Conservation (phyloP, 306 rosid genomes). For the Phaseolus lunatus region DNA sequence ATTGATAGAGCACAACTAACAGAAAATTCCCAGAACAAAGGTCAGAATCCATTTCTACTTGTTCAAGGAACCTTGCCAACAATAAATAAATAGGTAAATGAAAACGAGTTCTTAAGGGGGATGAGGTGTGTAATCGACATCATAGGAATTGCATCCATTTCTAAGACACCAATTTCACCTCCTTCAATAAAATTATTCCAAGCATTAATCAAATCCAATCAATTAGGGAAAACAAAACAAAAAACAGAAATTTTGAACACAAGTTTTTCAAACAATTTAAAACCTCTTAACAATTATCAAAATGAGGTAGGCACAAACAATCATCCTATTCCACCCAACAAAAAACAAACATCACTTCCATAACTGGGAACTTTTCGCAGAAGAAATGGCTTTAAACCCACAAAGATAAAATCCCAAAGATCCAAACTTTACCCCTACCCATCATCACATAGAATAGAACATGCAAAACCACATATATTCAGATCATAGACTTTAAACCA, state of each 20-base stretch:
- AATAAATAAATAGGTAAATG: background rate
- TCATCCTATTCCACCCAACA: slow-evolving; percentile 19
- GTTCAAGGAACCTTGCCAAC: slow-evolving; percentile 1
- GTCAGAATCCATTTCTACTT: slow-evolving; percentile 13
- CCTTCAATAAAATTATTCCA: slow-evolving; percentile 18
- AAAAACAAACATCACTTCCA: background rate
- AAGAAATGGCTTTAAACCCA: slow-evolving; percentile 37
- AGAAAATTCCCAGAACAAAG: slow-evolving; percentile 29
- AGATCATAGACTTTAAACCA: slow-evolving; percentile 16
- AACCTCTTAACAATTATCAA: slow-evolving; percentile 19
- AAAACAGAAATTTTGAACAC: background rate
- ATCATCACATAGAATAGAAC: slow-evolving; percentile 37
- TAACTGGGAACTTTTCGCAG: slow-evolving; percentile 17
- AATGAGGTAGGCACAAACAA: slow-evolving; percentile 4
- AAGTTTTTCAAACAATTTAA: slow-evolving; percentile 27
- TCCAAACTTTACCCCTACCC: slow-evolving; percentile 26
- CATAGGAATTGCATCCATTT: slow-evolving; percentile 27
- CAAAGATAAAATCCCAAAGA: slow-evolving; percentile 30
- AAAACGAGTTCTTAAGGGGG: background rate
- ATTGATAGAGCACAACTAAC: slow-evolving; percentile 16
- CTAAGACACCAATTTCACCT: slow-evolving; percentile 25
- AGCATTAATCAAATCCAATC: slow-evolving; percentile 27
- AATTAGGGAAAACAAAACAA: background rate
- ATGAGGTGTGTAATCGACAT: slow-evolving; percentile 16
- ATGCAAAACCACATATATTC: slow-evolving; percentile 6